These are phyloP conservation scores for Exserohilum rostratum DNA, from an alignment of 2,329 filamentous ascomycete species.

Conservation along the genomic window DNA sequence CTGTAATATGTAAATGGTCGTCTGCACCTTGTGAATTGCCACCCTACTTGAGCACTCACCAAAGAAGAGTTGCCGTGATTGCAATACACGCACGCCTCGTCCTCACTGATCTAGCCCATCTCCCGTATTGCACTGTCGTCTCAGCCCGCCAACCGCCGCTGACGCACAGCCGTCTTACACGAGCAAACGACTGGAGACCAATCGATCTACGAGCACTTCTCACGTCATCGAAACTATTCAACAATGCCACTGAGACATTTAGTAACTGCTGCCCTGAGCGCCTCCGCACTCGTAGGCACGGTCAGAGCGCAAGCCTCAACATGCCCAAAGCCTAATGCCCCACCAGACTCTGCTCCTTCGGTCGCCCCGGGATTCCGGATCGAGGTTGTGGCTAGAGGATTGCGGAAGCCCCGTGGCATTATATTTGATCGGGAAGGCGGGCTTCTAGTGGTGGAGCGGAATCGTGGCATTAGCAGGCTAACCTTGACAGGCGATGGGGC, in stretches of 20 bases:
- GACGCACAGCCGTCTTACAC: constrained; percentile 1
- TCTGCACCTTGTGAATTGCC: not conserved
- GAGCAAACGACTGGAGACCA: constrained; percentile 1
- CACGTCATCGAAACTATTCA: constrained; percentile 19
- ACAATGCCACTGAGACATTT: constrained; percentile 34
- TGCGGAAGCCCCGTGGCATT: constrained; percentile 55
- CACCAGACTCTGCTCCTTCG: constrained; percentile 49
- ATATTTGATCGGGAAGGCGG: constrained; percentile 56
- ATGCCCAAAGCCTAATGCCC: constrained; percentile 48
- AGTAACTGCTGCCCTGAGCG: constrained; percentile 25
- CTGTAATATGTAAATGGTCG: not conserved
- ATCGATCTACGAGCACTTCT: constrained; percentile 4
- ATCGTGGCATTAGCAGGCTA: constrained; percentile 48
- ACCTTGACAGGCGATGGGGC: constrained; percentile 40
- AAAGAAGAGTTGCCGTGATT: not conserved
- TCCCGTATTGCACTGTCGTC: not conserved
- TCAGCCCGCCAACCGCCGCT: constrained; percentile 2
- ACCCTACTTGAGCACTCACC: not conserved
- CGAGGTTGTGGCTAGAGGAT: constrained; percentile 54
- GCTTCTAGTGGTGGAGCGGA: constrained; percentile 57
- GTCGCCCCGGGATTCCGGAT: constrained; percentile 52
- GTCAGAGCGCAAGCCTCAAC: constrained; percentile 34
- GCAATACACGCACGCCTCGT: not conserved
- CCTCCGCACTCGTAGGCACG: constrained; percentile 24
- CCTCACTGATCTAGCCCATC: not conserved